Percentiles rank a stretch among this genome's conserved stretches.
phyloP scores from a whole-genome alignment of 208 protist genomes.

The Trichomonas tenax region DNA sequence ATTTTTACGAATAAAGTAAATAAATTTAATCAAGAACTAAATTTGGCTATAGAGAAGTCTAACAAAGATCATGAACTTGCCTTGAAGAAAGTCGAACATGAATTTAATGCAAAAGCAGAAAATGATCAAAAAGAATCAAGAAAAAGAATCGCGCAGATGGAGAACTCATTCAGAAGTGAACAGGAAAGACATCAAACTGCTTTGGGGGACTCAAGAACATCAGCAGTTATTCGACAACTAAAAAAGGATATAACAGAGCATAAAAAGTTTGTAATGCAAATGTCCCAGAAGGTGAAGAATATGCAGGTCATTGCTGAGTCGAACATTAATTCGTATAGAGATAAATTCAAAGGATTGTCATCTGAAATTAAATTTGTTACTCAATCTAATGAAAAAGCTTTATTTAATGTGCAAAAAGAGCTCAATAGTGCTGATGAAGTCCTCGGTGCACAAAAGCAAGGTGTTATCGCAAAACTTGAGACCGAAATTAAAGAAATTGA shows the following conservation, averaged over 20 bases:
- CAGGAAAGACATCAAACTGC: background rate
- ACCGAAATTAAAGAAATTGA: background rate
- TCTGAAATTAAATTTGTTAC: background rate
- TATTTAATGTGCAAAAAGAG: background rate
- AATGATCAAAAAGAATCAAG: background rate
- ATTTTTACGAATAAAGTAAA: background rate
- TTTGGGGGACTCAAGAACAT: background rate
- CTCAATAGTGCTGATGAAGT: background rate
- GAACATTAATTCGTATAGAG: background rate
- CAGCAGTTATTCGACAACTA: background rate
- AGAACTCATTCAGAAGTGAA: background rate
- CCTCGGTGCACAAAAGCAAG: background rate
- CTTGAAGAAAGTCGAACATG: background rate
- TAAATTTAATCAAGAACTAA: background rate
- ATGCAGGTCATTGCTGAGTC: background rate
- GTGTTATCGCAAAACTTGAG: background rate
- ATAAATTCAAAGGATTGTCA: background rate
- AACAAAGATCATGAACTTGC: background rate
- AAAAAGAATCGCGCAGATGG: background rate
- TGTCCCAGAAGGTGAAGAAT: background rate
- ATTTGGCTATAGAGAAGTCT: background rate
- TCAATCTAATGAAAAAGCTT: background rate
- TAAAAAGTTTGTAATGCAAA: background rate
- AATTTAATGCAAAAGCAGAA: background rate
- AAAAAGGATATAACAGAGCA: background rate